Conservation (phyloP, 164 flowering plant genomes). For the Annona squamosa region DNA sequence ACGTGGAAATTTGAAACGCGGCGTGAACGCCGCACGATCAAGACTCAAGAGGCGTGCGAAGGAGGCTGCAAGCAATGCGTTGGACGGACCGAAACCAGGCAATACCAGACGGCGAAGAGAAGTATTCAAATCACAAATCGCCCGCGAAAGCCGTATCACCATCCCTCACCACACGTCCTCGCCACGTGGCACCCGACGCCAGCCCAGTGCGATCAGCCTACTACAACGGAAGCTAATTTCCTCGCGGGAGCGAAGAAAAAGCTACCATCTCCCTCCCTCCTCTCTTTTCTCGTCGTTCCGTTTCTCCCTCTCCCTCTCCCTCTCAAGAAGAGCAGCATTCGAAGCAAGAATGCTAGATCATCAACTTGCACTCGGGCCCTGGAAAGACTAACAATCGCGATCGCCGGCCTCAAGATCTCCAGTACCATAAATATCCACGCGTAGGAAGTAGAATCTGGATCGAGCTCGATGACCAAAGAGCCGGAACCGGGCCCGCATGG, state of each 20-base stretch:
- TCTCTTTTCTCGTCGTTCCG: not conserved
- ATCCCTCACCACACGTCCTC: not conserved
- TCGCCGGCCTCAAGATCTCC: not conserved
- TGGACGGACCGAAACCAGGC: no score
- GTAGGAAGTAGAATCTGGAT: not conserved
- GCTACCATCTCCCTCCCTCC: no score
- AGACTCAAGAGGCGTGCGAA: no score
- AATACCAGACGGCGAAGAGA: not conserved
- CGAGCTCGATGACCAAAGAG: not conserved
- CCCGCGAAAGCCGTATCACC: not conserved
- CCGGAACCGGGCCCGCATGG: conserved; percentile 36
- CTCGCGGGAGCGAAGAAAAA: no score
- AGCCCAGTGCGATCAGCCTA: not conserved
- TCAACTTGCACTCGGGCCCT: not conserved
- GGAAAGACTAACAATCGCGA: not conserved
- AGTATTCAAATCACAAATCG: not conserved
- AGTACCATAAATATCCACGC: not conserved
- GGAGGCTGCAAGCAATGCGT: no score
- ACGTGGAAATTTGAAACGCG: no score
- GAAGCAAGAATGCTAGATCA: not conserved
- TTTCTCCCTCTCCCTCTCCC: not conserved
- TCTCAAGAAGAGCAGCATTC: not conserved
- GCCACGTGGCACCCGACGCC: not conserved
- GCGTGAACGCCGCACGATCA: no score
- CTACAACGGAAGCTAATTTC: not conserved